phyloP scores from a whole-genome alignment of 257 asterid genomes.

The Solanum corneliomulleri region DNA sequence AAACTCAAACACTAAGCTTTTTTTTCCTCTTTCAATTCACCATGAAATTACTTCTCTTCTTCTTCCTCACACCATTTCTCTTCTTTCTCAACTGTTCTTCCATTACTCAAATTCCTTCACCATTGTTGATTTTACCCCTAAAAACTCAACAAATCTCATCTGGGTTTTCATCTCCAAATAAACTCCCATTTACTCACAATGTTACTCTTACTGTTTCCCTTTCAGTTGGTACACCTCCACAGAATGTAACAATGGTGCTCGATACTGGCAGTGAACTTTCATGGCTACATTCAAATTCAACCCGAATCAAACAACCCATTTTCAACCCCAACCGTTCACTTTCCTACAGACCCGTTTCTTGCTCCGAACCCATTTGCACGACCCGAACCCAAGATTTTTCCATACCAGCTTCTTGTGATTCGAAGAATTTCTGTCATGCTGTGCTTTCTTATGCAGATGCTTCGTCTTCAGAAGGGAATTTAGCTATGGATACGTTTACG shows the following conservation, averaged over 20 bases:
- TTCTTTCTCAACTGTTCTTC: not conserved
- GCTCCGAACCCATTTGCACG: slow-evolving; percentile 73
- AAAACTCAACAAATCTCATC: slow-evolving; percentile 43
- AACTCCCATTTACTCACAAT: slow-evolving; percentile 73
- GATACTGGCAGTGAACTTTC: slow-evolving; percentile 97
- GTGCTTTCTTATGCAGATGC: slow-evolving; percentile 70
- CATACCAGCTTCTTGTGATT: slow-evolving; percentile 80
- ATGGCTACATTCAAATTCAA: slow-evolving; percentile 70
- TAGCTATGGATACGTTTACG: slow-evolving; percentile 47
- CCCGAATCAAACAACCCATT: slow-evolving; percentile 28
- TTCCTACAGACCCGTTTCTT: slow-evolving; percentile 51
- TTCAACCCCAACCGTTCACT: slow-evolving; percentile 42
- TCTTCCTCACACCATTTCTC: not conserved
- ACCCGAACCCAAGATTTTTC: slow-evolving; percentile 76
- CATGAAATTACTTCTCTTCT: not conserved
- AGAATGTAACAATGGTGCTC: slow-evolving; percentile 86
- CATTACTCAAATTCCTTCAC: not conserved
- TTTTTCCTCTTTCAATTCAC: not conserved
- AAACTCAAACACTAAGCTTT: not conserved
- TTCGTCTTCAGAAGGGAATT: slow-evolving; percentile 68
- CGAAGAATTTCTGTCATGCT: slow-evolving; percentile 70
- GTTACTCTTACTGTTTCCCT: slow-evolving; percentile 81
- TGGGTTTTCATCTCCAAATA: slow-evolving; percentile 19
- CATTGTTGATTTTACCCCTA: slow-evolving; percentile 35
- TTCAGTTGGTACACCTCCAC: slow-evolving; percentile 78